Base-by-base conservation (phyloP, 495 filamentous ascomycete genomes). In the Staphylotrichum longicolle region DNA sequence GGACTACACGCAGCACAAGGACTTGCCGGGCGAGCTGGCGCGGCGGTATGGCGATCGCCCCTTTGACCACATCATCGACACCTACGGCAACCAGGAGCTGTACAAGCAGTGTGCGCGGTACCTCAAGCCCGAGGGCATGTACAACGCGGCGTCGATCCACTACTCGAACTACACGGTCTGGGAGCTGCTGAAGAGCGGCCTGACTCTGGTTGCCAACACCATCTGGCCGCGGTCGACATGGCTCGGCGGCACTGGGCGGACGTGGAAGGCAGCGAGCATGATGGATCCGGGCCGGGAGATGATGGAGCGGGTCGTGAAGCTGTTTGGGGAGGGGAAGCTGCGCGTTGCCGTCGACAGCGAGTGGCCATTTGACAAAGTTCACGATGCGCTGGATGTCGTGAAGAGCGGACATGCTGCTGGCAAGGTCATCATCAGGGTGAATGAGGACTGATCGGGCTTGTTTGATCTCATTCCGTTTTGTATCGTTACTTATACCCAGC, bases 1-100 rank as follows among this genome's bases (percentile, higher is more conserved):
- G 30, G 71, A 74, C 47, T 74, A 74, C 56, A 68, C 66, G 7
- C 50, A 54, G 42, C 51, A 68, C 39, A 8, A 32, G 6, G 48
- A 58, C 7, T 53, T 77, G 1, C 54, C 66, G 0, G 53, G 48
- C 5, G 60, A 76, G 39, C 56, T 77, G 37, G 56, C 67, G 4
- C 10, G 9, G 6, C 45, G 45, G 7, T 74, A 57, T 57, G 60
- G 56, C 0, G 58, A 45, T n/a, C 50, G 63, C 14, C 61, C 61
- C 5, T 76, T 79, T 54, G 70, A 72, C 53, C 64, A 57, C 49
- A 55, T 78, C 14, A 63, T 78, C 53, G 76, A 77, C 60, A 40
- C 62, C 14, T 64, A 51, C 49, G 75, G 76, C 20, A 64, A 63
- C 46, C 74, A 77, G 56, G 59, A 61, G 15, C 33, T 78, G 20